Base-by-base conservation (phyloP, 2,329 filamentous ascomycete species). In the Fusarium pilosicola region DNA sequence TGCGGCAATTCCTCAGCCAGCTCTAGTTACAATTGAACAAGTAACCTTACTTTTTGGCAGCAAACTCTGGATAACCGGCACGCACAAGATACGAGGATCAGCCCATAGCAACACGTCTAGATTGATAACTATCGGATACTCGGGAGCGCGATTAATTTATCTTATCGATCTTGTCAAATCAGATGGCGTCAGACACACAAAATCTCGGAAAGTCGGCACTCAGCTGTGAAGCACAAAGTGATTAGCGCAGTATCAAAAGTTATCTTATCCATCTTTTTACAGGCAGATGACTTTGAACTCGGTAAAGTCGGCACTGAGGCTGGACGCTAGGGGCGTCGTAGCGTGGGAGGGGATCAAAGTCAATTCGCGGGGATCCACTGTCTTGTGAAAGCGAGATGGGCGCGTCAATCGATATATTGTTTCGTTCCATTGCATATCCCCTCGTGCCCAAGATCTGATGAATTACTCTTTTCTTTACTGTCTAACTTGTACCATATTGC, bases 161-260 rank as follows among this genome's bases (percentile, higher is more conserved):
- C 55, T 58, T 58, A 58, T 58, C 55, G 30, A 58, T 58, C 55
- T 58, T 36, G 55, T 49, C 55, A 58, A 58, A 58, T 58, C 55
- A 58, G 30, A 28, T 58, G 55, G n/a, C 18, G 24, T 48, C 41
- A 36, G 18, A 42, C 22, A 13, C 48, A 34, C 22, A 12, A 17
- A 7, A 22, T 48, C n/a, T 39, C 34, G 51, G 51, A 28, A 55
- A 55, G 51, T 55, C 51, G 51, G 51, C 51, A 54, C 51, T 41
- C 39, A 41, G 39, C 39, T 41, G 38, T 41, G 32, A 34, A 34
- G 32, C 0, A 34, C 32, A 34, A 14, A 36, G 49, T 17, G 32
- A 38, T 28, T 54, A 54, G 51, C 51, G 51, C 4, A 1, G 7
- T 28, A 24, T n/a, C 11, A 28, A 22, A 54, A 41, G 51, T 55